Conservation (phyloP, 495 filamentous ascomycete species). For the Oidiodendron maius region DNA sequence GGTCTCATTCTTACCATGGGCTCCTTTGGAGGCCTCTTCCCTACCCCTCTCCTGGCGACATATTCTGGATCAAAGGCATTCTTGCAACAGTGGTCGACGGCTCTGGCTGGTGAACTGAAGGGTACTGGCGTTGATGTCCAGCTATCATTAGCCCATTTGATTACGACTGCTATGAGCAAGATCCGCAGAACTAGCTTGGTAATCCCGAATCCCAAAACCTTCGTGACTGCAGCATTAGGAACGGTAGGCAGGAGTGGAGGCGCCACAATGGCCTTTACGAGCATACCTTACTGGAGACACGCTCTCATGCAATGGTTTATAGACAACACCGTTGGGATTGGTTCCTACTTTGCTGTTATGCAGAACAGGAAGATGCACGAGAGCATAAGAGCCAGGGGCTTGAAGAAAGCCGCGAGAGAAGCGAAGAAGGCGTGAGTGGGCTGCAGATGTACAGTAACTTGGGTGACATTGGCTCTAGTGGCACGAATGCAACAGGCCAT, state of each 20-base stretch:
- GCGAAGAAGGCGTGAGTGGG: constrained; percentile 48
- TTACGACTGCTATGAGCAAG: constrained; percentile 96
- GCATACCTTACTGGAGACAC: constrained; percentile 91
- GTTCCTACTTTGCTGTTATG: constrained; percentile 52
- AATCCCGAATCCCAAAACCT: constrained; percentile 75
- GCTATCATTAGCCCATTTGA: constrained; percentile 82
- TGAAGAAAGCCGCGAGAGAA: constrained; percentile 85
- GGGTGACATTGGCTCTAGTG: too few species aligned
- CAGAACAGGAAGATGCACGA: constrained; percentile 79
- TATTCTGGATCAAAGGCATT: constrained; percentile 99
- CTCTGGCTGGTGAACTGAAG: constrained; percentile 78
- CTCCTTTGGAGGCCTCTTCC: constrained; percentile 84
- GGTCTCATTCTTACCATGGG: constrained; percentile 97
- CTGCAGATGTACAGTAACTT: too few species aligned
- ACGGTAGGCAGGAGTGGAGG: constrained; percentile 80
- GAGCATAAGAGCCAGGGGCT: constrained; percentile 76
- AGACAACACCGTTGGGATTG: constrained; percentile 62
- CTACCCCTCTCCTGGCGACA: constrained; percentile 88
- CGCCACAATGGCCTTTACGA: constrained; percentile 67
- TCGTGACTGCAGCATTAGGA: constrained; percentile 70
- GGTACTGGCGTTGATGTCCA: constrained; percentile 76
- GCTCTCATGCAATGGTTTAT: constrained; percentile 81
- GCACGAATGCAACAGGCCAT: too few species aligned
- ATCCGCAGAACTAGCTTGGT: constrained; percentile 67
- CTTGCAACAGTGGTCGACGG: constrained; percentile 90